These are phyloP conservation scores for Aspergillus spinulosporus DNA, from an alignment of 2,329 filamentous ascomycete genomes.

Conservation along the genomic window DNA sequence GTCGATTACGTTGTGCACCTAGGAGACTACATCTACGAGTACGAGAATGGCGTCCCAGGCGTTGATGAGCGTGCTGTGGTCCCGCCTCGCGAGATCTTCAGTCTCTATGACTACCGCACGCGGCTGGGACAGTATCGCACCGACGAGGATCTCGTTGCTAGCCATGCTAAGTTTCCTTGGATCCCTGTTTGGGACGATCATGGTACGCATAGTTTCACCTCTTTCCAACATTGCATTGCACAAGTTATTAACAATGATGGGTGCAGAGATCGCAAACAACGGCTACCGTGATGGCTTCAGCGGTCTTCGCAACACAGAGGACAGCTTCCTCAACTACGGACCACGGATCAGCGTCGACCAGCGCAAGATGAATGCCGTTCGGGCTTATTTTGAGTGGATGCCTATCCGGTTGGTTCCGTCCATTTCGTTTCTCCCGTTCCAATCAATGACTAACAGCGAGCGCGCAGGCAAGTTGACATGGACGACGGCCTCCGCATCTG, in stretches of 20 bases:
- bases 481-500: conserved; percentile 70
- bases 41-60: conserved; percentile 41
- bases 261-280: conserved; percentile 62
- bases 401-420: conserved; percentile 49
- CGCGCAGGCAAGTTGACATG: conserved; percentile 59
- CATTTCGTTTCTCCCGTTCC: conserved; percentile 18
- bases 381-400: conserved; percentile 70
- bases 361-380: conserved; percentile 71
- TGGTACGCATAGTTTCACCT: conserved; percentile 26
- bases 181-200: conserved; percentile 67
- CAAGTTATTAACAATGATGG: not conserved
- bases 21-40: conserved; percentile 67
- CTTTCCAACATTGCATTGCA: too few species aligned
- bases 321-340: conserved; percentile 61
- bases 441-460: too few species aligned
- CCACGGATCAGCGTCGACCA: conserved; percentile 65
- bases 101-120: conserved; percentile 55
- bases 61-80: conserved; percentile 13
- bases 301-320: conserved; percentile 65
- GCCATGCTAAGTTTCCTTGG: conserved; percentile 60
- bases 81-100: conserved; percentile 40
- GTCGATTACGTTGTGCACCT: conserved; percentile 63
- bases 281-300: conserved; percentile 63
- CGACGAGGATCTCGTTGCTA: conserved; percentile 60
- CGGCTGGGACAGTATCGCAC: conserved; percentile 54